Base-by-base conservation (phyloP, 2,329 filamentous ascomycete species). In the Conoideocrella luteorostrata region DNA sequence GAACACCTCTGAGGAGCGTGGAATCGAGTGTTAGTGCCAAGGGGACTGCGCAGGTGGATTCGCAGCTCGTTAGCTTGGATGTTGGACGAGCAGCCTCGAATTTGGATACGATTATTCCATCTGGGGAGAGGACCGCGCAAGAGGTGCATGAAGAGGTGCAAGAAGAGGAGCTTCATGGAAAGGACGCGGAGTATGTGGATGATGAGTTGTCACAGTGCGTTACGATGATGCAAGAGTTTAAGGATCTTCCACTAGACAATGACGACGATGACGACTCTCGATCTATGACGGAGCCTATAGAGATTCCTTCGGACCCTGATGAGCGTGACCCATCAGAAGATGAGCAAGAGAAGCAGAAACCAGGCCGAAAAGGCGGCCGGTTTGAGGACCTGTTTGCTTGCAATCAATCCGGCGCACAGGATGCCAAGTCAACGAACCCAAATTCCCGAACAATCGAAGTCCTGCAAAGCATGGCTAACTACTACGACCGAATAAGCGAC, bases 371-470 rank as follows among this genome's bases (percentile, higher is more conserved):
- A 46, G 47, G 52, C 1, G 52, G 61, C 7, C 24, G 53, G 4
- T 70, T 67, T 48, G 68, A 75, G 44, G 70, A 75, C 23, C 66
- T 65, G 1, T 82, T 80, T 47, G 66, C 69, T 12, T 82, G 78
- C 55, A 72, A 77, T 58, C 67, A 63, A 26, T 74, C 73, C 2
- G 75, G 76, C 9, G 70, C 64, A 2, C 68, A 64, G 39, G 63
- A 69, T 26, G 58, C 60, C 4, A 58, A 64, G 12, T 56, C 64
- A 1, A 58, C 67, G 11, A 87, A 85, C 51, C 86, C 88, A 0
- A 97, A 96, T 58, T 68, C 70, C 2, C 69, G 75, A 11, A 94
- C 86, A 0, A 89, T 95, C 40, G 75, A 84, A 37, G 70, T 93
- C 2, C 69, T 96, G 5, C 78, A 88, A 54, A 72, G 85, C 51